These are phyloP conservation scores for Populus hybrid DNA, from an alignment of 441 rosid genomes.

Conservation along the genomic window DNA sequence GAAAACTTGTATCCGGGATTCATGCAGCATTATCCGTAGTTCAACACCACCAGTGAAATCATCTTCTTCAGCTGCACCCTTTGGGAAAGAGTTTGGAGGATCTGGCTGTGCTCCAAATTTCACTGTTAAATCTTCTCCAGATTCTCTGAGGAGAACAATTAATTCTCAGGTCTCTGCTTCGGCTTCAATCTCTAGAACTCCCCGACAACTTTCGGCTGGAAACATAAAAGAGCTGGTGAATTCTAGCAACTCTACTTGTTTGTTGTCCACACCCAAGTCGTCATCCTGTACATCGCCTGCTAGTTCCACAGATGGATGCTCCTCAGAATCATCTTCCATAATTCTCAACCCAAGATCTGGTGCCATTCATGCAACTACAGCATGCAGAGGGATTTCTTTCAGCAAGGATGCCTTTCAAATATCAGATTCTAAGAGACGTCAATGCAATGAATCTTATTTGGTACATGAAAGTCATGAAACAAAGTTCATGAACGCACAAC, in stretches of 20 bases:
- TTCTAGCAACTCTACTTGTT: slow-evolving; percentile 17
- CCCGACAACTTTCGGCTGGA: slow-evolving; percentile 18
- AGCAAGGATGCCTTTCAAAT: slow-evolving; percentile 29
- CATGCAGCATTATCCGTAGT: slow-evolving; percentile 18
- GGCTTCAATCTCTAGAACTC: slow-evolving; percentile 23
- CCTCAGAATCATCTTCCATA: slow-evolving; percentile 44
- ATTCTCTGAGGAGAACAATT: slow-evolving; percentile 24
- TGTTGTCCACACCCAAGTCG: slow-evolving; percentile 20
- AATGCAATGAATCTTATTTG: slow-evolving; percentile 15
- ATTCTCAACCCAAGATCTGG: slow-evolving; percentile 40
- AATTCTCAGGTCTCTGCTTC: slow-evolving; percentile 1
- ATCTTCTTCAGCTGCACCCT: slow-evolving; percentile 27
- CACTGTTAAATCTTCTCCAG: slow-evolving; percentile 23
- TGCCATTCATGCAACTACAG: slow-evolving; percentile 31
- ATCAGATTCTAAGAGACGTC: slow-evolving; percentile 20
- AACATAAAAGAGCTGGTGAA: slow-evolving; percentile 11
- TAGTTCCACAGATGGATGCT: slow-evolving; percentile 60
- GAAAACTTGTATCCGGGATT: slow-evolving; percentile 32
- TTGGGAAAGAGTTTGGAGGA: slow-evolving; percentile 7
- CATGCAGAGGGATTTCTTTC: slow-evolving; percentile 27
- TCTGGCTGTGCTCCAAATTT: slow-evolving; percentile 11
- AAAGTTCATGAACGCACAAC: slow-evolving; percentile 5
- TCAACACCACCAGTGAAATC: slow-evolving; percentile 29
- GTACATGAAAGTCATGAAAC: slow-evolving; percentile 30
- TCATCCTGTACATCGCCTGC: slow-evolving; percentile 36